Evolutionary conservation across 352 stramenopile species (phyloP).

Genomic region (Globisporangium canariense): DNA sequence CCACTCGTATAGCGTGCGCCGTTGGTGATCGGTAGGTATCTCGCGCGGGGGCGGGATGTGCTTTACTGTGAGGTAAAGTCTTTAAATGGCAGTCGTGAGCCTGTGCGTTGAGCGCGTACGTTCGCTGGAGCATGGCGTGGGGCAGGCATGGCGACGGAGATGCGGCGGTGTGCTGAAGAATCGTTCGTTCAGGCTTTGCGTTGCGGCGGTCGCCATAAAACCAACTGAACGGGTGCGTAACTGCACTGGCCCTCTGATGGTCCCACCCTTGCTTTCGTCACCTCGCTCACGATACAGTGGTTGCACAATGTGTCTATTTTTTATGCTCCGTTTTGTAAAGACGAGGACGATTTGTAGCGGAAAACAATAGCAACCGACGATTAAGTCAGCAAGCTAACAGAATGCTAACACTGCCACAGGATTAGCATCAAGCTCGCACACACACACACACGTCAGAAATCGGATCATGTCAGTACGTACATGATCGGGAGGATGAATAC

Average conservation of each 20-base stretch:
- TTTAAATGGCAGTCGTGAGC: slow-evolving; percentile 1
- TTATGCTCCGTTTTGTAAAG: not conserved
- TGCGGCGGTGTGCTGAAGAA: not conserved
- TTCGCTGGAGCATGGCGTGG: not conserved
- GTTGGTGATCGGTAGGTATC: slow-evolving; percentile 1
- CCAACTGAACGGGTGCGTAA: slow-evolving; percentile 6
- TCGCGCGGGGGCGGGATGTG: not conserved
- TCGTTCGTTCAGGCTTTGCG: slow-evolving; percentile 9
- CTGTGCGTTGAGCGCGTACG: not conserved
- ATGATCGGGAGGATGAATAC: no score
- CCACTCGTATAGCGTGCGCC: not conserved
- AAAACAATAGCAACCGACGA: no score
- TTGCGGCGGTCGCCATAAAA: slow-evolving; percentile 9
- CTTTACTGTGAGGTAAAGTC: slow-evolving; percentile 3
- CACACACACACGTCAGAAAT: no score
- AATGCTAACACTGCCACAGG: no score
- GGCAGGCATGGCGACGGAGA: not conserved
- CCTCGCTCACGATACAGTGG: not conserved
- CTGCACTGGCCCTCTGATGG: slow-evolving; percentile 8
- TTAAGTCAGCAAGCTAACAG: no score
- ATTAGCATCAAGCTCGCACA: no score
- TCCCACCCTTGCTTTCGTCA: not conserved
- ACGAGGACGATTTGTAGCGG: no score
- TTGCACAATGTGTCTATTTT: not conserved
- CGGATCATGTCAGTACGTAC: no score